Evolutionary conservation across 257 asterid species (phyloP).

Genomic region (Linderniella brevidens): DNA sequence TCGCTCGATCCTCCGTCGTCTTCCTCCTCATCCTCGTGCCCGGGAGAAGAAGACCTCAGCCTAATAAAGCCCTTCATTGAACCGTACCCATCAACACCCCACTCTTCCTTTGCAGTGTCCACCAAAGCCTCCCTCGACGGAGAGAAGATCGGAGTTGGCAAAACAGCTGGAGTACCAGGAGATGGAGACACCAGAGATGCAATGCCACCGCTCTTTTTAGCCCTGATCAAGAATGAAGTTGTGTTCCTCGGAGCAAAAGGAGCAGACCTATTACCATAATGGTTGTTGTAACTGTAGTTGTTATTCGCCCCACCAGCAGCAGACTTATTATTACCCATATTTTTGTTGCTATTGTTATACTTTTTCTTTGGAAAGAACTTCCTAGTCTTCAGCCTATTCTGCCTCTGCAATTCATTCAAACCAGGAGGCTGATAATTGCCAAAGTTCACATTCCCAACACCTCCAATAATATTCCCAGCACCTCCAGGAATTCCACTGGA

Average conservation of each 20-base stretch:
- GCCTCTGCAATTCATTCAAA: constrained; percentile 47
- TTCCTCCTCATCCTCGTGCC: constrained; percentile 47
- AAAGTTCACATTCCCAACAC: constrained; percentile 16
- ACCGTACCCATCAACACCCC: constrained; percentile 90
- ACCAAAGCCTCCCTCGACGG: constrained; percentile 69
- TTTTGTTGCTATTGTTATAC: constrained; percentile 25
- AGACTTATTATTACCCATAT: constrained; percentile 11
- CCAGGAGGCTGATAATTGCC: constrained; percentile 47
- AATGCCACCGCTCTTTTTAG: constrained; percentile 73
- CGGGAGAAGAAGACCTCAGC: constrained; percentile 41
- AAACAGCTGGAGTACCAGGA: constrained; percentile 60
- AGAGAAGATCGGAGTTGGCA: constrained; percentile 71
- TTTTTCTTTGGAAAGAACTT: constrained; percentile 43
- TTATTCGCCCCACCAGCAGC: constrained; percentile 4
- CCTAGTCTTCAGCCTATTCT: constrained; percentile 50
- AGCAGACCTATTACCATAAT: constrained; percentile 25
- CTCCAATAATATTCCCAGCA: constrained; percentile 7
- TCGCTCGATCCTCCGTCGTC: constrained; percentile 65
- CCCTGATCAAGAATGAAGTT: constrained; percentile 43
- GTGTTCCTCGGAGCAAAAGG: constrained; percentile 66
- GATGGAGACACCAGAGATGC: constrained; percentile 67
- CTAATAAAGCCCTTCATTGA: constrained; percentile 78
- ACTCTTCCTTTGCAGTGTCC: constrained; percentile 79
- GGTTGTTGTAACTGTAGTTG: constrained; percentile 12
- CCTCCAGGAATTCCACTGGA: constrained; percentile 16